Conservation (phyloP, 2,329 filamentous ascomycete species). For the Drechslera avenae region DNA sequence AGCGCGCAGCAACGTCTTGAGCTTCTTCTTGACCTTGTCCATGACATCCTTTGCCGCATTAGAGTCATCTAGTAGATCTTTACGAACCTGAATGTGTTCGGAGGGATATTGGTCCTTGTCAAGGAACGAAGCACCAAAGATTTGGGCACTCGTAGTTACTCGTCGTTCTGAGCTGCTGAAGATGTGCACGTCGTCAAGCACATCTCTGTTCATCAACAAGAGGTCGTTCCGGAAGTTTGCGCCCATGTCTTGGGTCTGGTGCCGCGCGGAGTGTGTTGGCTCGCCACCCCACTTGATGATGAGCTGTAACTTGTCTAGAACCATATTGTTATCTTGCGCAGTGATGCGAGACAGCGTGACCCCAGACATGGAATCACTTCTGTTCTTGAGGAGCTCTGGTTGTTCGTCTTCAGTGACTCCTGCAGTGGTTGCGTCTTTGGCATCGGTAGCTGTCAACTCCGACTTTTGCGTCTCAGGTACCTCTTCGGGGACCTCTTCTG, state of each 20-base stretch:
- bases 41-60: slow-evolving; percentile 99
- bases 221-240: slow-evolving; percentile 96
- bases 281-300: slow-evolving; percentile 99
- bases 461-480: slow-evolving; percentile 33
- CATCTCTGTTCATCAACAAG: slow-evolving; percentile 87
- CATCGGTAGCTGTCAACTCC: slow-evolving; percentile 24
- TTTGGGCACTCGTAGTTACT: slow-evolving; percentile 94
- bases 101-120: slow-evolving; percentile 83
- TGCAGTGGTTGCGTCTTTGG: slow-evolving; percentile 29
- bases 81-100: slow-evolving; percentile 87
- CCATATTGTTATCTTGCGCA: slow-evolving; percentile 87
- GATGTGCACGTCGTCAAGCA: slow-evolving; percentile 88
- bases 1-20: slow-evolving; percentile 88
- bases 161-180: slow-evolving; percentile 95
- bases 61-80: slow-evolving; percentile 93
- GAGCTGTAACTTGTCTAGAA: slow-evolving; percentile 93
- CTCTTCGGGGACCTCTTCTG: slow-evolving; percentile 40
- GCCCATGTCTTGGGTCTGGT: slow-evolving; percentile 93
- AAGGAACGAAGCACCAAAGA: slow-evolving; percentile 89
- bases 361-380: slow-evolving; percentile 82
- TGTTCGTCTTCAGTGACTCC: slow-evolving; percentile 15
- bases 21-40: slow-evolving; percentile 99
- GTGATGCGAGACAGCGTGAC: slow-evolving; percentile 93
- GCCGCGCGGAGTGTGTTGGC: slow-evolving; percentile 94
- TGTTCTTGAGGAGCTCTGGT: slow-evolving; percentile 33